Evolutionary conservation across 169 alveolate species (phyloP), one percentile per base, ranked within the genome.

Genomic region (Theileria parva): DNA sequence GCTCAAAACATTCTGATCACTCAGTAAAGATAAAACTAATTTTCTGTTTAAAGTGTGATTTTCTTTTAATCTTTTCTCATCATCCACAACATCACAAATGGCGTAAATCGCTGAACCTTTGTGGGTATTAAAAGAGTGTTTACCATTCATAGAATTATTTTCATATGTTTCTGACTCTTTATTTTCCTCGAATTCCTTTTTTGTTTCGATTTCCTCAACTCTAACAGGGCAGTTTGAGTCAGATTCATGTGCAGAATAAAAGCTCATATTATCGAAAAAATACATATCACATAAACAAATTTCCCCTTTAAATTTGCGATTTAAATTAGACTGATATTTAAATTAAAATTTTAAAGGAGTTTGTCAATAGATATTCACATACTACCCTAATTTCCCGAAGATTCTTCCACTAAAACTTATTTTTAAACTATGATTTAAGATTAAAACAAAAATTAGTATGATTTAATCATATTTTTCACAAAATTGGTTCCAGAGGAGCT

Each of bases 61-160:
- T n/a, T 21, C 25, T 8, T 50, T 30, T 9, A 0, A 55, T 25
- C 34, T 59, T 25, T 39, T 59, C 15, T 19, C 79, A 34, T 73
- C 80, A 67, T 59, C 80, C 37, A 7, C 63, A 17, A 34, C 71
- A 48, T 73, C 80, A 53, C 80, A 73, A n/a, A 73, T 73, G 0
- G 80, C 80, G 11, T 59, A 73, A 21, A 61, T 12, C 4, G 34
- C 64, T 2, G 44, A 13, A 44, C 53, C 53, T 0, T 44, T 44
- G 15, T 44, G 53, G 53, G 53, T 11, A 44, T 13, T 44, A 11
- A 44, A 44, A 44, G 12, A 44, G 53, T 13, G 12, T 4, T 13
- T 44, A 44, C 8, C 53, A 44, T 15, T 44, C 15, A 13, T 11
- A 44, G 53, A 44, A 44, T 44, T 44, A 44, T 44, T 44, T 44